Percentiles rank a stretch among this genome's conserved stretches.
Conservation (phyloP, 2,329 filamentous ascomycete genomes). For the Penicillium thymicola region DNA sequence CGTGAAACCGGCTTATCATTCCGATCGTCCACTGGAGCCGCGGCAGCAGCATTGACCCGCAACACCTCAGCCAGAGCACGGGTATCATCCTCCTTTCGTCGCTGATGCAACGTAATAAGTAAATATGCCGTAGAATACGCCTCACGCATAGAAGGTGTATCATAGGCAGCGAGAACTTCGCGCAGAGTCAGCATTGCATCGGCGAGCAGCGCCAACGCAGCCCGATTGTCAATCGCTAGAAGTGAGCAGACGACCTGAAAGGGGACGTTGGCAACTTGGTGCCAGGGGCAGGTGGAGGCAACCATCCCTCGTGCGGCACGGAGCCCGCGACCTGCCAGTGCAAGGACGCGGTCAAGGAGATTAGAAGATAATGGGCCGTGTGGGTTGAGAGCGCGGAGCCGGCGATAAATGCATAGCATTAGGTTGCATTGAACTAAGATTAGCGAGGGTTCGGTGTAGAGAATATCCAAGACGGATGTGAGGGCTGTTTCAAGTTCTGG, state of each 20-base stretch:
- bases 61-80: slow-evolving; percentile 40
- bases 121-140: slow-evolving; percentile 55
- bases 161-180: slow-evolving; percentile 44
- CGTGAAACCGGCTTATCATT: not conserved
- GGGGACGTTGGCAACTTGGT: slow-evolving; percentile 58
- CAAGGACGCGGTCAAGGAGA: slow-evolving; percentile 49
- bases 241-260: slow-evolving; percentile 58
- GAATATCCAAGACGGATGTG: slow-evolving; percentile 39
- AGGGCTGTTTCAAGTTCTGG: slow-evolving; percentile 47
- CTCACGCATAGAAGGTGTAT: slow-evolving; percentile 51
- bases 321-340: slow-evolving; percentile 45
- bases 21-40: slow-evolving; percentile 11
- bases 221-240: slow-evolving; percentile 53
- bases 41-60: slow-evolving; percentile 33
- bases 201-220: slow-evolving; percentile 48
- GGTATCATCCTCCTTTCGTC: slow-evolving; percentile 47
- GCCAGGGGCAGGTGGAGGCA: slow-evolving; percentile 51
- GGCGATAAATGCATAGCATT: slow-evolving; percentile 54
- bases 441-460: slow-evolving; percentile 43
- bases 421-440: slow-evolving; percentile 55
- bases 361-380: slow-evolving; percentile 39
- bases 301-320: slow-evolving; percentile 49
- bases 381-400: slow-evolving; percentile 51
- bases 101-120: slow-evolving; percentile 53
- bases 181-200: slow-evolving; percentile 52